Conservation (phyloP, 768 basidiomycete species). For the Tulasnella sp. region DNA sequence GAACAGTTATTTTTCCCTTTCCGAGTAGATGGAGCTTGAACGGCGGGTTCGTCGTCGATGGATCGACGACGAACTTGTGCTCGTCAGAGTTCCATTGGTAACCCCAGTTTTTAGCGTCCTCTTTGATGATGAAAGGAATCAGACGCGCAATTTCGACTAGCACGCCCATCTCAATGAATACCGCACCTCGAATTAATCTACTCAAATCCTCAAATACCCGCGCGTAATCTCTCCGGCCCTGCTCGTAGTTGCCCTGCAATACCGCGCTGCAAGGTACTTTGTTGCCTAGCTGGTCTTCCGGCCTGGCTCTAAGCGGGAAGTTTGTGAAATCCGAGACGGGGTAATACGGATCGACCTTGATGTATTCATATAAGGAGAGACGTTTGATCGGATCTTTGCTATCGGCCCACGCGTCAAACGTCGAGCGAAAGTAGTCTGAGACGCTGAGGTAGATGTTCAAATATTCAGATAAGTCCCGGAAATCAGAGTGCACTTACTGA, state of each 20-base stretch:
- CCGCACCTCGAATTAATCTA: not conserved
- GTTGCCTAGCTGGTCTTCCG: not conserved
- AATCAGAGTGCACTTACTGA: not conserved
- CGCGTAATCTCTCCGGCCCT: not conserved
- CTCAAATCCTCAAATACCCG: not conserved
- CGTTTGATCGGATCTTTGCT: not conserved
- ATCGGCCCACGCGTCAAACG: not conserved
- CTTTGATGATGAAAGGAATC: not conserved
- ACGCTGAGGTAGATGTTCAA: not conserved
- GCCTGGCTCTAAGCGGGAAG: no score
- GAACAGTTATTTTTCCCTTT: not conserved
- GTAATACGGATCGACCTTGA: not conserved
- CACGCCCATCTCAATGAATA: fast-evolving
- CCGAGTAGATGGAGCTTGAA: not conserved
- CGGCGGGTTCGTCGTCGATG: not conserved
- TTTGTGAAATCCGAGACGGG: not conserved
- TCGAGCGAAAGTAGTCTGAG: not conserved
- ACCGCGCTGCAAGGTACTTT: not conserved
- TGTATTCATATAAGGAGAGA: not conserved
- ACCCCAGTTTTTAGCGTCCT: not conserved
- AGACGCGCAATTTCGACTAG: not conserved
- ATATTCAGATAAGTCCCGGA: not conserved
- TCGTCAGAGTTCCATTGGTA: not conserved
- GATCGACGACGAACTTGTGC: not conserved
- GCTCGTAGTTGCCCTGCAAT: not conserved